Percentiles rank a stretch among this genome's conserved stretches.
phyloP scores from a whole-genome alignment of 306 rosid species.

The Benincasa hispida region DNA sequence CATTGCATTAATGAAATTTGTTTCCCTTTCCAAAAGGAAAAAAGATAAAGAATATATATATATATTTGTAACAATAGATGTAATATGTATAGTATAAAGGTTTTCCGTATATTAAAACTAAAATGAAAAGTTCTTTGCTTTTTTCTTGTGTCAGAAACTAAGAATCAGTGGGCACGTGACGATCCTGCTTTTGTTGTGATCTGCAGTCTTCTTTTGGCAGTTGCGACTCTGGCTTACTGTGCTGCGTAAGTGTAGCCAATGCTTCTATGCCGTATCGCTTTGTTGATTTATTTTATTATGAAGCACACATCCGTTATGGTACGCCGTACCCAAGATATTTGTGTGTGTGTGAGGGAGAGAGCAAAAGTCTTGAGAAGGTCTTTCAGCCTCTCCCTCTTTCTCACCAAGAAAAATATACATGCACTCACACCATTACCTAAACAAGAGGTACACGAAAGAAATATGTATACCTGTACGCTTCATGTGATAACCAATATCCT shows the following conservation, averaged over 20 bases:
- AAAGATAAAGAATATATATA: not conserved
- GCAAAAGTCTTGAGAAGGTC: not conserved
- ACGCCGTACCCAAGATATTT: not conserved
- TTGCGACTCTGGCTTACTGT: slow-evolving; percentile 87
- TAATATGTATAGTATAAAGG: not conserved
- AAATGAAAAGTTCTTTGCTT: slow-evolving; percentile 2
- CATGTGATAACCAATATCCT: not conserved
- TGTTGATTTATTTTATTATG: not conserved
- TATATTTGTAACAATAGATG: not conserved
- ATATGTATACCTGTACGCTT: not conserved
- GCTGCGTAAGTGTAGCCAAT: slow-evolving; percentile 75
- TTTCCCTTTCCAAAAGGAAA: not conserved
- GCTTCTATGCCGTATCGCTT: slow-evolving; percentile 9
- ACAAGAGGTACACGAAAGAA: not conserved
- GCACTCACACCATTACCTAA: not conserved
- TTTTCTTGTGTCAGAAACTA: slow-evolving; percentile 68
- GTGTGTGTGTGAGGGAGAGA: not conserved
- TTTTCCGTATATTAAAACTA: not conserved
- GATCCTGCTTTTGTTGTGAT: slow-evolving; percentile 99
- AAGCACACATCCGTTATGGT: not conserved
- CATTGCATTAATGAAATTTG: not conserved
- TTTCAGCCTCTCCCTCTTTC: not conserved
- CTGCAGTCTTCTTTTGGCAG: slow-evolving; percentile 85
- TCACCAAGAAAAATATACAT: not conserved
- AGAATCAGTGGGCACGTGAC: slow-evolving; percentile 99